Conservation (phyloP, 2,329 filamentous ascomycete species). For the Penicillium janthinellum region DNA sequence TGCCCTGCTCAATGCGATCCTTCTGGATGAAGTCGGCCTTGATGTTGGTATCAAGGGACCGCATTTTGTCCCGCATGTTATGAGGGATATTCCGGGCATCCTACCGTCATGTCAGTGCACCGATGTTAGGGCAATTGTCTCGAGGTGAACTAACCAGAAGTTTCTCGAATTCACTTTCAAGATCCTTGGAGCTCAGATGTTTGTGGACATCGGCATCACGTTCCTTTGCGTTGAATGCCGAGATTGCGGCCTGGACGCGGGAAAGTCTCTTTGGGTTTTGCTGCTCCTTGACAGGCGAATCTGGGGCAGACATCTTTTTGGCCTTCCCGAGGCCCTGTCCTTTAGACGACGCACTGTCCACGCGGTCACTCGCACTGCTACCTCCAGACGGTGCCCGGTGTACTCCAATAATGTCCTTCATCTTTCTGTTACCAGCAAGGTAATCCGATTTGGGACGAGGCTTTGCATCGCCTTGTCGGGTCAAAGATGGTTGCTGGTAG, state of each 20-base stretch:
- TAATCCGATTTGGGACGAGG: conserved; percentile 56
- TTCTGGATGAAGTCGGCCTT: conserved; percentile 95
- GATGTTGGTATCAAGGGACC: conserved; percentile 81
- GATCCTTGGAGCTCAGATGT: conserved; percentile 53
- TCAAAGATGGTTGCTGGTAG: conserved; percentile 50
- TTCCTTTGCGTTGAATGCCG: conserved; percentile 60
- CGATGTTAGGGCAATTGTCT: not conserved
- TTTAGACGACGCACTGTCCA: conserved; percentile 24
- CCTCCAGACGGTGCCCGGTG: conserved; percentile 33
- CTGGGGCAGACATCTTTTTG: conserved; percentile 36
- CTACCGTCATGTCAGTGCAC: conserved; percentile 48
- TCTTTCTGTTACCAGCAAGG: conserved; percentile 45
- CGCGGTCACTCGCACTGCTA: conserved; percentile 5
- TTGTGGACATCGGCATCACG: conserved; percentile 49
- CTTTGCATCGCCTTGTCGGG: conserved; percentile 43
- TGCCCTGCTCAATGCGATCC: conserved; percentile 71
- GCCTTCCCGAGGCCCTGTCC: conserved; percentile 22
- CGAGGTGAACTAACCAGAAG: conserved; percentile 55
- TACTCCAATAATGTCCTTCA: conserved; percentile 37
- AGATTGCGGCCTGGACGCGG: conserved; percentile 66
- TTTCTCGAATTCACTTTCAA: conserved; percentile 65
- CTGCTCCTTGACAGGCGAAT: conserved; percentile 36
- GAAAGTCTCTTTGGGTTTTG: conserved; percentile 51
- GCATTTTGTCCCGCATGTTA: conserved; percentile 93
- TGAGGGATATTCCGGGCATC: conserved; percentile 92